These are phyloP conservation scores for Colletotrichum godetiae DNA, from an alignment of 2,329 filamentous ascomycete genomes.

Conservation along the genomic window DNA sequence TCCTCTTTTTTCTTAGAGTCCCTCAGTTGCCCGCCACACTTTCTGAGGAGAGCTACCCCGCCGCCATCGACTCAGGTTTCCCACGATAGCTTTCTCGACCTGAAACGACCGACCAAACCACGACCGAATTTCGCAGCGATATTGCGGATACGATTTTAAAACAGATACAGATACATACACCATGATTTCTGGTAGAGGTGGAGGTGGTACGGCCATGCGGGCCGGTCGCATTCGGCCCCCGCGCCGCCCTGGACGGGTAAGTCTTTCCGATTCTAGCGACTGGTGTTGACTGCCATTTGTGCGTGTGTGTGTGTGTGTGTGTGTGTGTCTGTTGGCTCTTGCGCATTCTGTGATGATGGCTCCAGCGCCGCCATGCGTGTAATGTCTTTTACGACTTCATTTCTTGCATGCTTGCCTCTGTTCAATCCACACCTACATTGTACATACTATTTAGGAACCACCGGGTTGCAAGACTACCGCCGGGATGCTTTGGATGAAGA, in stretches of 20 bases:
- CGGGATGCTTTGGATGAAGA: neutral
- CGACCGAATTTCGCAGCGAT: neutral
- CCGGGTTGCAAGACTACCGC: neutral
- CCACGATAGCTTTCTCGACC: constrained; percentile 27
- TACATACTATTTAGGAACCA: neutral
- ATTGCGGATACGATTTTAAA: neutral
- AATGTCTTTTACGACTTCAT: too few species aligned
- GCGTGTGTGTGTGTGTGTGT: too few species aligned
- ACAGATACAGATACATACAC: constrained; percentile 2
- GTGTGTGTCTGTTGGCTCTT: neutral
- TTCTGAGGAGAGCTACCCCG: constrained; percentile 31
- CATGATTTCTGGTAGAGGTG: constrained; percentile 63
- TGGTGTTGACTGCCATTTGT: neutral
- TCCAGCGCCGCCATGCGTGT: neutral
- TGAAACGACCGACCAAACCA: constrained; percentile 16
- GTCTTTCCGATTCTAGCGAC: constrained; percentile 36
- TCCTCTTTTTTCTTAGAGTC: neutral
- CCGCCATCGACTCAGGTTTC: constrained; percentile 28
- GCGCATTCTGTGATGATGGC: neutral
- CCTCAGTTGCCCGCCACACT: constrained; percentile 10
- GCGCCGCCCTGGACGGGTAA: constrained; percentile 55
- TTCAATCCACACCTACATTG: too few species aligned
- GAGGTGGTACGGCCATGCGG: constrained; percentile 48
- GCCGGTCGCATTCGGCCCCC: constrained; percentile 55
- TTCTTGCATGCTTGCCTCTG: too few species aligned